These are phyloP conservation scores for Adansonia grandidieri DNA, from an alignment of 441 rosid species.

Conservation along the genomic window DNA sequence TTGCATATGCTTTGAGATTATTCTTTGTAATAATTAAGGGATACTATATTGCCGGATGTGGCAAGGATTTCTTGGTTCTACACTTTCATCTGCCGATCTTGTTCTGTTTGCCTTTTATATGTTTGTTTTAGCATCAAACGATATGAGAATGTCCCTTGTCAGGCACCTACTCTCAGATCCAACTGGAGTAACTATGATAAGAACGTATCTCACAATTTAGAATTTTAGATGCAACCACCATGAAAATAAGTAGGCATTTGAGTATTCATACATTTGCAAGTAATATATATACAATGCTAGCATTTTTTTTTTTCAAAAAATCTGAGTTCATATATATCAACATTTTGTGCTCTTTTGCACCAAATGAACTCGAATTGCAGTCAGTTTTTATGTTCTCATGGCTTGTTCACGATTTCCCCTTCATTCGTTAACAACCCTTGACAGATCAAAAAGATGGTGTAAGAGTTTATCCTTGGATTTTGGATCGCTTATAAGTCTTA, in stretches of 20 bases:
- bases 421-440: too few relatives aligned
- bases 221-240: neutral
- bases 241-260: slow-evolving; percentile 16
- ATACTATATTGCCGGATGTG: slow-evolving; percentile 69
- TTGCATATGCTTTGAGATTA: neutral
- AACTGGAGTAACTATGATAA: slow-evolving; percentile 83
- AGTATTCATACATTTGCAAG: slow-evolving; percentile 18
- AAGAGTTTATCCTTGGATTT: too few relatives aligned
- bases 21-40: neutral
- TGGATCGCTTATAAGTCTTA: too few relatives aligned
- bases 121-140: slow-evolving; percentile 79
- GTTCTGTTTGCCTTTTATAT: slow-evolving; percentile 75
- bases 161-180: slow-evolving; percentile 83
- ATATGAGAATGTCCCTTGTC: slow-evolving; percentile 73
- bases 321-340: neutral
- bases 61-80: slow-evolving; percentile 90
- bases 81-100: slow-evolving; percentile 80
- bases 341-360: neutral
- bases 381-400: neutral
- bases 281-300: slow-evolving; percentile 12
- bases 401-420: neutral
- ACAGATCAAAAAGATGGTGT: too few relatives aligned
- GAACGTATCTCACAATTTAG: slow-evolving; percentile 69
- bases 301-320: neutral
- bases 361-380: neutral